Percentiles rank a stretch among this genome's conserved stretches.
phyloP scores from a whole-genome alignment of 202 grass and related monocot species.

The Cymbopogon flexuosus region DNA sequence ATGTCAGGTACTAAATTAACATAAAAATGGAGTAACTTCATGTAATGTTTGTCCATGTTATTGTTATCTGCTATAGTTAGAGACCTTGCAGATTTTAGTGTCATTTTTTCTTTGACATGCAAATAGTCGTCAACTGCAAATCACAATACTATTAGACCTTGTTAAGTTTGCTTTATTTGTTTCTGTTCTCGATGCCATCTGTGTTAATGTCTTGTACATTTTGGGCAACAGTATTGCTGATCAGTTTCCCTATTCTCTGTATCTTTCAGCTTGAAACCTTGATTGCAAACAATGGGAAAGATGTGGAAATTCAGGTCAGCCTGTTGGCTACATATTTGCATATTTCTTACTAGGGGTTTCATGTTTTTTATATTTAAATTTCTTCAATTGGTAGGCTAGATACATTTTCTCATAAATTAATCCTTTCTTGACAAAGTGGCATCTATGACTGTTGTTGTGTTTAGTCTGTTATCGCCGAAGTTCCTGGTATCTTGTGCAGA shows the following conservation, averaged over 20 bases:
- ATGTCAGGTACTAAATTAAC: neutral
- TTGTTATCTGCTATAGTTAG: neutral
- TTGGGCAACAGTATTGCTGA: conserved; percentile 9
- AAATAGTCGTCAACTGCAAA: neutral
- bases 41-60: conserved; percentile 13
- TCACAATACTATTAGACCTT: neutral
- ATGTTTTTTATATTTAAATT: neutral
- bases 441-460: conserved; percentile 26
- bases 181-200: neutral
- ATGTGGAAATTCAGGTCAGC: conserved; percentile 86
- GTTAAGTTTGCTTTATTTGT: neutral
- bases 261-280: conserved; percentile 65
- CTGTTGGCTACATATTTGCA: neutral
- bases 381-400: conserved; percentile 6
- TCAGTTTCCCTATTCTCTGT: neutral
- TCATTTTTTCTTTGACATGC: conserved; percentile 21
- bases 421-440: conserved; percentile 4
- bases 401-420: conserved; percentile 7
- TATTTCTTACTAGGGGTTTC: conserved; percentile 17
- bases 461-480: conserved; percentile 79
- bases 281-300: conserved; percentile 69
- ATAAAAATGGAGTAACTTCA: neutral
- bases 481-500: conserved; percentile 87
- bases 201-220: neutral
- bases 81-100: neutral